Evolutionary conservation across 768 basidiomycete genomes (phyloP), one percentile per base, ranked within the genome.

Genomic region (Panaeolus cyanescens): DNA sequence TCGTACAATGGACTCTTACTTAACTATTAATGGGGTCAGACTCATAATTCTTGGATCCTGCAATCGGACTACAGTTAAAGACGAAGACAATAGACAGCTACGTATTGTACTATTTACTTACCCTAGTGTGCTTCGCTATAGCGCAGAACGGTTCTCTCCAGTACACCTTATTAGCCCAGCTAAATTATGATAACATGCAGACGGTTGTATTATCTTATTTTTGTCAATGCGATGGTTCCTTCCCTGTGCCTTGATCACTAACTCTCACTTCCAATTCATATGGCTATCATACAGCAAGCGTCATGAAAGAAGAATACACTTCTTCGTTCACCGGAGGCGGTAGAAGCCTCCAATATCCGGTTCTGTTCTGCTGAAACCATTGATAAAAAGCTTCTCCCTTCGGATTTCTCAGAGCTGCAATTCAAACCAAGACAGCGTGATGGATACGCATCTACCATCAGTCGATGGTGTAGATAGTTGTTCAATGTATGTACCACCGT

Each of bases 41-140:
- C 45, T 28, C n/a, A n/a, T 50, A 50, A 50, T 50, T 50, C 45
- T 50, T 50, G 45, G 45, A 50, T 50, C 45, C 45, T n/a, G 6
- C 45, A 50, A 28, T n/a, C 28, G 45, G 45, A 50, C 45, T 50
- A 50, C 30, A 13, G 12, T 28, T 28, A 28, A 45, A 50, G 15
- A 28, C 30, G 25, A 50, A 50, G 39, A 50, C 22, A 12, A 12
- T 50, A 50, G 45, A 50, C 45, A 50, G 10, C 12, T 50, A 50
- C 45, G 22, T 50, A 50, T 50, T 50, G 45, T 50, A 50, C 28
- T 28, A 50, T 50, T 15, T 50, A 28, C 25, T 28, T 28, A 4
- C 6, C 22, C 45, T 50, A 50, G 45, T 50, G 45, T 50, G 45
- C 45, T 50, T 50, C 10, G 45, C 17, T 50, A 7, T 50, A 50